Evolutionary conservation across 768 basidiomycete genomes (phyloP), one percentile per base, ranked within the genome.

Genomic region (Rhizopogon salebrosus): DNA sequence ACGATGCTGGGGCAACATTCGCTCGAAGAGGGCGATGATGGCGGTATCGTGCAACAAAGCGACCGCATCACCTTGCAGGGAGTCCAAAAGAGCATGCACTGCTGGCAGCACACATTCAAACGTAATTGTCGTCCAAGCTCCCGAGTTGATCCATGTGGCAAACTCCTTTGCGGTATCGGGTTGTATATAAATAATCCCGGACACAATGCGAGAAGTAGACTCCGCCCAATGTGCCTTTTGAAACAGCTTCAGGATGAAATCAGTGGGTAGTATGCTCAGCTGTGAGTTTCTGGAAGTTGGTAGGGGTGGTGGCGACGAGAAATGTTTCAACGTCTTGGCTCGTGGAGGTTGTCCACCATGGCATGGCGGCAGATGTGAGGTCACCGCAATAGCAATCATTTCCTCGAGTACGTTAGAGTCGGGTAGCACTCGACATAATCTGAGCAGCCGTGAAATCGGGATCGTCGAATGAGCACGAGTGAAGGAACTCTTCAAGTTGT

Each of bases 31-130:
- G 4, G 45, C 45, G 9, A 16, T 46, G 16, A 23, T 61, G 29
- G 57, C 51, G 14, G 68, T 54, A 1, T 60, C 50, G 14, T 52
- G 46, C 2, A 60, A 57, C 38, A 70, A n/a, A 27, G 64, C 51
- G 8, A 57, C 55, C 2, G 57, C 13, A 3, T 56, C 59, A 22
- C 60, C 42, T n/a, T 55, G 59, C 9, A 54, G 56, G 27, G 67
- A 60, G 23, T 84, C 80, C n/a, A 83, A 62, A 49, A 79, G 75
- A 6, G 79, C 75, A 43, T 72, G 66, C 6, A 84, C 41, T 8
- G 78, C 70, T 0, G 66, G 60, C 20, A 75, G 62, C 14, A 80
- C 61, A 26, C 69, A 61, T 10, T 68, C 60, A 3, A 63, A 34
- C 14, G 34, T 14, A 4, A 57, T 26, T 4, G 59, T 38, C 22